Percentiles rank a stretch among this genome's conserved stretches.
phyloP scores from a whole-genome alignment of 352 stramenopile genomes.

The Phytophthora melonis region DNA sequence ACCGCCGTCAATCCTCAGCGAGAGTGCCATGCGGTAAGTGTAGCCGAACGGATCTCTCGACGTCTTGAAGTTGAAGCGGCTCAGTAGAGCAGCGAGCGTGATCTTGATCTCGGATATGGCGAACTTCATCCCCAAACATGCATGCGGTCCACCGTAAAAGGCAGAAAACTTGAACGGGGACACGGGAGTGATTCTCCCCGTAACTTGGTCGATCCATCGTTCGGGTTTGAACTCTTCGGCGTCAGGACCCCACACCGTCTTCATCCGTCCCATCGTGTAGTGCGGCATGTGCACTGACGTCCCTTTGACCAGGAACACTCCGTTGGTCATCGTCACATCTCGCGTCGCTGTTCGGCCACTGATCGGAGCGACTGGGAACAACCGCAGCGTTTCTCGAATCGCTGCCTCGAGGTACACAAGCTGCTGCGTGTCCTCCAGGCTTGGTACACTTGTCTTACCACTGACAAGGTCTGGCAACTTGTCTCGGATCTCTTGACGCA shows the following conservation, averaged over 20 bases:
- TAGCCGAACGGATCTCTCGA: conserved; percentile 29
- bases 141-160: conserved; percentile 55
- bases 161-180: conserved; percentile 57
- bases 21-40: conserved; percentile 46
- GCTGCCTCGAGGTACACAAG: conserved; percentile 62
- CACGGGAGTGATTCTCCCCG: conserved; percentile 29
- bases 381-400: conserved; percentile 56
- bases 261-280: conserved; percentile 56
- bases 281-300: conserved; percentile 46
- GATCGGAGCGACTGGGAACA: conserved; percentile 66
- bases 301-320: conserved; percentile 52
- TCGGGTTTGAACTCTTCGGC: conserved; percentile 60
- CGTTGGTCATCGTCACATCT: conserved; percentile 64
- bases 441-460: conserved; percentile 19
- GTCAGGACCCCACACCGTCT: conserved; percentile 59
- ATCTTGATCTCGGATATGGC: conserved; percentile 59
- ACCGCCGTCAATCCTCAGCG: conserved; percentile 44
- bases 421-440: conserved; percentile 38
- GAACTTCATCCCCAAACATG: conserved; percentile 61
- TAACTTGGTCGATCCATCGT: conserved; percentile 49
- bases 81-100: conserved; percentile 36
- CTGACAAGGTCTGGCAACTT: conserved; percentile 54
- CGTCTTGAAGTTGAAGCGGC: conserved; percentile 43
- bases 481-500: conserved; percentile 46
- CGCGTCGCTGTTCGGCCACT: conserved; percentile 50